Evolutionary conservation across 2,329 filamentous ascomycete genomes (phyloP).

Genomic region (Triangularia setosa): DNA sequence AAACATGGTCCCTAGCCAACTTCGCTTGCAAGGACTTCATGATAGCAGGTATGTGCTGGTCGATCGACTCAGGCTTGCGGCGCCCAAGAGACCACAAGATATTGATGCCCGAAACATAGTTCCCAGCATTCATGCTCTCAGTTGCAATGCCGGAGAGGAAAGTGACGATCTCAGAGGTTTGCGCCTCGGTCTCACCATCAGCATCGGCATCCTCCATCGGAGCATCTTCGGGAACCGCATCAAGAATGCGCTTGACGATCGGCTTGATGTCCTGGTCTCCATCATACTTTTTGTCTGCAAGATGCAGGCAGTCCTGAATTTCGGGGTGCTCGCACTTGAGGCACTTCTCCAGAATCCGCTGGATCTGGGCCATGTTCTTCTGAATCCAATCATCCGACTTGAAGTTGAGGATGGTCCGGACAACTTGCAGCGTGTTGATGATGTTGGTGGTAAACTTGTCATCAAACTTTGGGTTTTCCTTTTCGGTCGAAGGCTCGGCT

Average conservation of each 20-base stretch:
- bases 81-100: constrained; percentile 88
- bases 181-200: constrained; percentile 76
- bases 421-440: constrained; percentile 88
- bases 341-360: constrained; percentile 86
- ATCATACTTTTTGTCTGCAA: constrained; percentile 64
- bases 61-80: constrained; percentile 80
- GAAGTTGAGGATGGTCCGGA: constrained; percentile 82
- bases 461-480: constrained; percentile 68
- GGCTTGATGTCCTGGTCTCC: constrained; percentile 69
- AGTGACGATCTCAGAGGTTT: constrained; percentile 80
- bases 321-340: constrained; percentile 86
- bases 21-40: constrained; percentile 94
- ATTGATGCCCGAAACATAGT: constrained; percentile 86
- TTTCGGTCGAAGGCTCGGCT: constrained; percentile 44
- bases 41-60: constrained; percentile 78
- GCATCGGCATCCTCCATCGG: constrained; percentile 74
- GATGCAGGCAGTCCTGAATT: constrained; percentile 87
- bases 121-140: constrained; percentile 75
- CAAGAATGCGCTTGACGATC: constrained; percentile 75
- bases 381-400: constrained; percentile 90
- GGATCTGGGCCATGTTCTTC: constrained; percentile 69
- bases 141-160: constrained; percentile 83
- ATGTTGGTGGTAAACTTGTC: constrained; percentile 83
- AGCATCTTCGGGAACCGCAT: constrained; percentile 78
- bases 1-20: constrained; percentile 89